Percentiles rank a stretch among this genome's conserved stretches.
phyloP scores from a whole-genome alignment of 495 filamentous ascomycete species.

The Ramalina intermedia region DNA sequence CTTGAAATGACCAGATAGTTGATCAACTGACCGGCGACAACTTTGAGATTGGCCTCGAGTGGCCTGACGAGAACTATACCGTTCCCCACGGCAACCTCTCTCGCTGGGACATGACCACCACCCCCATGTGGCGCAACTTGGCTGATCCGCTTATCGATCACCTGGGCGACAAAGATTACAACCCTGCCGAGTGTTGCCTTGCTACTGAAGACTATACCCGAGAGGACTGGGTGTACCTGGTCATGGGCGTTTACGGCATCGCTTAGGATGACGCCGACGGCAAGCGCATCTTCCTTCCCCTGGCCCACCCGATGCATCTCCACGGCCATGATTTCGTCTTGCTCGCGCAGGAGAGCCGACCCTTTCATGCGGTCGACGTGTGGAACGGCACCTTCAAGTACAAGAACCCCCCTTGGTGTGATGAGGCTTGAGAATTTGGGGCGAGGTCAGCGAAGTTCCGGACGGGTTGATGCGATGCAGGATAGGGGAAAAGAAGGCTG shows the following conservation, averaged over 20 bases:
- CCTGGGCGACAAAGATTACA: conserved; percentile 17
- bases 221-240: conserved; percentile 5
- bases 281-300: neutral
- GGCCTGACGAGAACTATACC: neutral
- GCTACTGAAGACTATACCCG: conserved; percentile 18
- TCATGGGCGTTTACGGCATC: neutral
- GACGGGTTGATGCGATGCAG: too few species aligned
- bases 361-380: conserved; percentile 10
- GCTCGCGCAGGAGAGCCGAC: conserved; percentile 28
- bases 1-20: neutral
- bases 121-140: conserved; percentile 26
- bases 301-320: conserved; percentile 28
- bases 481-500: too few species aligned
- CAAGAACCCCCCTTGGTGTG: conserved; percentile 24
- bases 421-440: too few species aligned
- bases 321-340: conserved; percentile 47
- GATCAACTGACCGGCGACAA: neutral
- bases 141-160: conserved; percentile 25
- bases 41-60: neutral
- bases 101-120: conserved; percentile 29
- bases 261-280: neutral
- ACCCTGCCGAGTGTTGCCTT: conserved; percentile 19
- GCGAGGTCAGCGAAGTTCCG: too few species aligned
- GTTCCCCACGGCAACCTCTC: conserved; percentile 11
- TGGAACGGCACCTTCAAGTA: conserved; percentile 11